These are phyloP conservation scores for Huntiella abstrusa DNA, from an alignment of 2,329 filamentous ascomycete genomes.

Conservation along the genomic window DNA sequence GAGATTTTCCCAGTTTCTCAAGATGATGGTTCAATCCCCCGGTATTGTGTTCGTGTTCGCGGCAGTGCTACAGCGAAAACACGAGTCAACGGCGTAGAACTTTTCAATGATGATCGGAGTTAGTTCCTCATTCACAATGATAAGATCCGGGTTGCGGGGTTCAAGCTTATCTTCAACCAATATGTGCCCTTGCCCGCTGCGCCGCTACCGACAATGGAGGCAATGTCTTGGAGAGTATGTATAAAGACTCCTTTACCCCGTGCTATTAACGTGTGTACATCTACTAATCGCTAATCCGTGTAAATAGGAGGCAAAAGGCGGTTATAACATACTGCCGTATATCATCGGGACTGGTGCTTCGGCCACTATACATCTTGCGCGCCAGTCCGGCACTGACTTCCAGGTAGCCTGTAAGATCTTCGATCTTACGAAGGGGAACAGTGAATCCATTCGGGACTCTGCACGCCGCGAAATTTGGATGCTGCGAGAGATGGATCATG, in stretches of 20 bases:
- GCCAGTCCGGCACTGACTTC: conserved; percentile 29
- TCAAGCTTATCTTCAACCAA: too few species aligned
- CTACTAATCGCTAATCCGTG: too few species aligned
- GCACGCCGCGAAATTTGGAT: conserved; percentile 19
- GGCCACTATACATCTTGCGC: conserved; percentile 20
- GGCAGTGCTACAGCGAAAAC: conserved; percentile 33
- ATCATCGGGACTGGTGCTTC: conserved; percentile 22
- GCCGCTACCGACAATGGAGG: too few species aligned
- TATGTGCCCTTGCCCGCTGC: too few species aligned
- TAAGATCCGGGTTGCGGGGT: conserved; percentile 21
- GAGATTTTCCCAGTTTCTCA: conserved; percentile 11
- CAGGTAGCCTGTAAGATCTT: conserved; percentile 50
- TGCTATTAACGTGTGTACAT: too few species aligned
- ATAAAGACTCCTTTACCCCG: too few species aligned
- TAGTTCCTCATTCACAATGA: conserved; percentile 33
- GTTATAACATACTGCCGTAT: conserved; percentile 19
- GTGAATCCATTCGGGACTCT: conserved; percentile 26
- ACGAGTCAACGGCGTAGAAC: conserved; percentile 27
- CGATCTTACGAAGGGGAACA: not conserved
- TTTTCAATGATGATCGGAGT: conserved; percentile 25
- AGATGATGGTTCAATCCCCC: conserved; percentile 4
- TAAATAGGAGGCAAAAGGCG: conserved; percentile 18
- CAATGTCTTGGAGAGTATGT: too few species aligned
- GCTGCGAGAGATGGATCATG: conserved; percentile 34
- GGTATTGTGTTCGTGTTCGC: conserved; percentile 35